phyloP scores from a whole-genome alignment of 768 basidiomycete species.

The Rhodosporidiobolus odoratus region DNA sequence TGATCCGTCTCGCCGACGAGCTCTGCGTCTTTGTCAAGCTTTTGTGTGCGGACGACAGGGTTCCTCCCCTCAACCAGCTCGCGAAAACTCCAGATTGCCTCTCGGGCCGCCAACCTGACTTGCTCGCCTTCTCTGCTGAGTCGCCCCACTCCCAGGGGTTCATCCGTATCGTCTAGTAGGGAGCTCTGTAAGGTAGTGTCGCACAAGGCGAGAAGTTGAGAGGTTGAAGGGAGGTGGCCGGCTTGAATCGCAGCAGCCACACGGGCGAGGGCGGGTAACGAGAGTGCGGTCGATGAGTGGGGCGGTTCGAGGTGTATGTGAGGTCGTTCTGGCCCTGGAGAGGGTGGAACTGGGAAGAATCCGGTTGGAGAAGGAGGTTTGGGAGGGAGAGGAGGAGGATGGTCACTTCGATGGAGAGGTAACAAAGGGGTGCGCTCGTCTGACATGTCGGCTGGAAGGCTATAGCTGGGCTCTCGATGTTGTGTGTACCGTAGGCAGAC shows the following conservation, averaged over 20 bases:
- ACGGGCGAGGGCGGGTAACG: constrained; percentile 5
- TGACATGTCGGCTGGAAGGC: too few relatives aligned
- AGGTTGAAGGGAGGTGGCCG: constrained; percentile 17
- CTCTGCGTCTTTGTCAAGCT: background rate
- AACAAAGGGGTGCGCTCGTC: constrained; percentile 12
- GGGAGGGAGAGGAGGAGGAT: constrained; percentile 1
- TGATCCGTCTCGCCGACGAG: constrained; percentile 1
- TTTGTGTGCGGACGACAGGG: background rate
- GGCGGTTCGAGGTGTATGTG: background rate
- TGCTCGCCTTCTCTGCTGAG: constrained; percentile 17
- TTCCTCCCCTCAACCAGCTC: constrained; percentile 13
- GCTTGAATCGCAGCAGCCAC: constrained; percentile 9
- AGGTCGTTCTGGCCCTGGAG: background rate
- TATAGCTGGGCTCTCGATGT: too few relatives aligned
- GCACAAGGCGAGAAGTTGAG: constrained; percentile 1
- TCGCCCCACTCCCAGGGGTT: background rate
- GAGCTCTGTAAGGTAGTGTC: background rate
- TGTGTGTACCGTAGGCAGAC: background rate
- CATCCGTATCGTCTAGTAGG: background rate
- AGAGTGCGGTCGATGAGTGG: background rate
- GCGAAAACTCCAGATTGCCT: background rate
- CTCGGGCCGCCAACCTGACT: constrained; percentile 3
- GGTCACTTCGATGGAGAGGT: background rate
- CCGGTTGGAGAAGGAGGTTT: background rate
- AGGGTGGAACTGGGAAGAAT: background rate